Evolutionary conservation across 139 green algal genomes (phyloP), one percentile per base, ranked within the genome.

Genomic region (Chlorella sp.): DNA sequence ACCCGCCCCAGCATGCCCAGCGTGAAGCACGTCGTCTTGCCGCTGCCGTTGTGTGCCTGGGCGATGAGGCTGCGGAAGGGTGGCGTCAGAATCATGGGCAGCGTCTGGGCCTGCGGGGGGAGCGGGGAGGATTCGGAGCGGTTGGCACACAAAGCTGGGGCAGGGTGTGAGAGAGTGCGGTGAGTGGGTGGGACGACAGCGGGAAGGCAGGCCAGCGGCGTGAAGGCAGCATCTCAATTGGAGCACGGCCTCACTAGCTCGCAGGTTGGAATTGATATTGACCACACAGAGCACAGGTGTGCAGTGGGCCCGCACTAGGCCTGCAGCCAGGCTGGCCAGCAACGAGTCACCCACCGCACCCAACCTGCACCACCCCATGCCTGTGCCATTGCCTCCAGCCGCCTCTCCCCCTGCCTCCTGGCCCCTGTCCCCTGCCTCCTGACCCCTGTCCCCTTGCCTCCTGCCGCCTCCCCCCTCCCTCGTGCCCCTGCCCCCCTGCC

Each of bases 11-110:
- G 95, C 98, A 99, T 99, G 57, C 96, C 95, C 64, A 99, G 94
- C 79, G 97, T 96, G 92, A 99, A 99, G 94, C 98, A 99, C 0
- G 98, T 99, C 37, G 98, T 99, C 93, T 99, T 99, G 83, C 98
- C 98, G 80, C 92, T 97, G 80, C 98, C 98, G 92, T 99, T 99
- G 95, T 99, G 98, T 34, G 98, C 98, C 89, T 88, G 96, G 14
- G 98, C 98, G 78, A 99, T 99, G 15, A 99, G 92, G 92, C 96
- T 95, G 37, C 92, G 92, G 89, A 96, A 95, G 22, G 98, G 97
- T 1, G 96, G 95, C n/a, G 83, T 93, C 15, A 99, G 91, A 86
- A 99, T 99, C 96, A 99, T 98, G 77, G 98, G 98, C 86, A 99
- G 94, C 71, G 98, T 99, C 66, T 94, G 93, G 36, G 97, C 97